Conservation (phyloP, 2,329 filamentous ascomycete species). For the Fusarium floridanum region DNA sequence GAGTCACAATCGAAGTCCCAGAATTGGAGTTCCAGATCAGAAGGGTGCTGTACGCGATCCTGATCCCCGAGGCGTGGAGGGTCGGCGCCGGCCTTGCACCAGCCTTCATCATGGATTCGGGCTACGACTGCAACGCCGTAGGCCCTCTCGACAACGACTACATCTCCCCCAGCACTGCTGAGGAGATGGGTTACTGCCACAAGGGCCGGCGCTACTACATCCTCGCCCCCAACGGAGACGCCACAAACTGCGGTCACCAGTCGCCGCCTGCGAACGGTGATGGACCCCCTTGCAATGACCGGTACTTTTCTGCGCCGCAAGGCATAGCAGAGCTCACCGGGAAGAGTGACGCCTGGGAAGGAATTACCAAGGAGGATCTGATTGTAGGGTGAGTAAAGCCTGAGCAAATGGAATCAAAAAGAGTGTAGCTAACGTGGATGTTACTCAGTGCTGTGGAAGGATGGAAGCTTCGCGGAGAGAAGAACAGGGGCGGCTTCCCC, state of each 20-base stretch:
- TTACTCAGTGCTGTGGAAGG: neutral
- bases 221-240: neutral
- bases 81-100: neutral
- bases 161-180: neutral
- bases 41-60: neutral
- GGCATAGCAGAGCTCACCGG: neutral
- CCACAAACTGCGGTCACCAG: neutral
- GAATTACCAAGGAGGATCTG: neutral
- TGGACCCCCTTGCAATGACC: neutral
- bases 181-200: neutral
- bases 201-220: neutral
- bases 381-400: neutral
- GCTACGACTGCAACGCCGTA: neutral
- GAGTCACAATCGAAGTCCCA: neutral
- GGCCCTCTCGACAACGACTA: neutral
- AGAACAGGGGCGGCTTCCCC: neutral
- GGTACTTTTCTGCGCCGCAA: neutral
- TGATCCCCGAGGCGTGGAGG: neutral
- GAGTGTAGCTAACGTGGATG: no score
- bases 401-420: neutral
- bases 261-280: neutral
- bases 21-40: neutral
- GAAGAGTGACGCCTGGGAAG: neutral
- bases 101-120: neutral
- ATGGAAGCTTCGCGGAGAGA: neutral